Evolutionary conservation across 306 rosid species (phyloP), one percentile per base, ranked within the genome.

Genomic region (Ceratonia siliqua): DNA sequence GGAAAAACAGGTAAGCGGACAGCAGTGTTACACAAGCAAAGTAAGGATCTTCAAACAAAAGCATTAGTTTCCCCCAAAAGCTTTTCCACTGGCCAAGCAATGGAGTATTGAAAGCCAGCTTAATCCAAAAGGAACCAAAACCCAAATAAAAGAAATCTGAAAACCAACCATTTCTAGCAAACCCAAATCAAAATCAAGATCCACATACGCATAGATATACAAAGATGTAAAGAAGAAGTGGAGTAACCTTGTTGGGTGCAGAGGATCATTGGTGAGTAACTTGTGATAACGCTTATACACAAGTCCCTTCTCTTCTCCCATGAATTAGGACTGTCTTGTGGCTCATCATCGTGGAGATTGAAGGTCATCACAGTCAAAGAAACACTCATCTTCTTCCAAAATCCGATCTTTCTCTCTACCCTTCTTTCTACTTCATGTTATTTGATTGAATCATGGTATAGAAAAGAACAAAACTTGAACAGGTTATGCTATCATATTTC

Each of bases 281-380:
- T 90, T 48, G 96, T 86, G 33, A 94, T 78, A 56, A 94, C 97
- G 30, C 97, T 90, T 1, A 94, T 75, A 43, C 99, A 94, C 76
- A 95, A 79, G 76, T 89, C 99, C 83, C 91, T 89, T 71, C 98
- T 88, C 87, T 90, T 95, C 67, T 87, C 98, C 99, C 99, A 95
- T 1, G 97, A 90, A 85, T 95, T 87, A 35, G 99, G 91, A 74
- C 98, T 89, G 20, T 95, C 99, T 25, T 78, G 81, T 9, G 84
- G 84, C 73, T 92, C 86, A 86, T 95, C 96, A 48, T 95, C 99
- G n/a, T 85, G 92, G 10, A 95, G 96, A 87, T 92, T 92, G 88
- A 95, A 92, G 87, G 97, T 87, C 98, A 95, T 92, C 75, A 90
- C 92, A 72, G 97, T 85, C 85, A 92, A 83, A 70, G 96, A 81